These are phyloP conservation scores for Aureoboletus auriporus DNA, from an alignment of 768 basidiomycete genomes.

Conservation along the genomic window DNA sequence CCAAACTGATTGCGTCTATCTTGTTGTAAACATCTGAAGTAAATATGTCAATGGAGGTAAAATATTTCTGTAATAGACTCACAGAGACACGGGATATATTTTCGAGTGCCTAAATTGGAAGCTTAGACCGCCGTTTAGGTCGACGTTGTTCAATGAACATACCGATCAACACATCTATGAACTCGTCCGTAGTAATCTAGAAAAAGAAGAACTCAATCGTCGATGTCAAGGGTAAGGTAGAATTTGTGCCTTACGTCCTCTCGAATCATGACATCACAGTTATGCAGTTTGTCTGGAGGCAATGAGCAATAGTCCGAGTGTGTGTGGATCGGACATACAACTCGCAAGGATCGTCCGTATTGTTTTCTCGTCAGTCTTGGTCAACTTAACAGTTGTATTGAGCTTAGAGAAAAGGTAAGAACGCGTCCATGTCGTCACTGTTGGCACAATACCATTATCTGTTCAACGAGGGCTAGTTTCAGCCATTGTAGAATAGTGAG, in stretches of 20 bases:
- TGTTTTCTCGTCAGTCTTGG: slow-evolving; percentile 92
- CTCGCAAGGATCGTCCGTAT: slow-evolving; percentile 89
- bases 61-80: slow-evolving; percentile 22
- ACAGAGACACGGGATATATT: slow-evolving; percentile 94
- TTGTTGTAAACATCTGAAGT: slow-evolving; percentile 92
- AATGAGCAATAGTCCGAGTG: slow-evolving; percentile 6
- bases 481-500: slow-evolving; percentile 1
- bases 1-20: slow-evolving; percentile 82
- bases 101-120: slow-evolving; percentile 67
- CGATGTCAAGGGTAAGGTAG: slow-evolving; percentile 2
- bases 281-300: slow-evolving; percentile 73
- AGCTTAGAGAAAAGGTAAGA: slow-evolving; percentile 39
- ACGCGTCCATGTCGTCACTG: neutral
- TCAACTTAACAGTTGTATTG: slow-evolving; percentile 90
- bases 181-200: slow-evolving; percentile 92
- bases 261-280: slow-evolving; percentile 97
- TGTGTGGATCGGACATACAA: slow-evolving; percentile 44
- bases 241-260: slow-evolving; percentile 67
- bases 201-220: neutral
- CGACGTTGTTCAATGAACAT: slow-evolving; percentile 5
- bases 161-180: slow-evolving; percentile 98
- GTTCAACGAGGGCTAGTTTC: neutral
- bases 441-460: slow-evolving; percentile 63
- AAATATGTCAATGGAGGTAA: neutral
- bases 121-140: neutral